A percentile compares a stretch with the other conserved stretches of the same genome.
These are phyloP conservation scores for Apiospora rasikravindrae DNA, from an alignment of 2,329 filamentous ascomycete genomes.

Conservation along the genomic window DNA sequence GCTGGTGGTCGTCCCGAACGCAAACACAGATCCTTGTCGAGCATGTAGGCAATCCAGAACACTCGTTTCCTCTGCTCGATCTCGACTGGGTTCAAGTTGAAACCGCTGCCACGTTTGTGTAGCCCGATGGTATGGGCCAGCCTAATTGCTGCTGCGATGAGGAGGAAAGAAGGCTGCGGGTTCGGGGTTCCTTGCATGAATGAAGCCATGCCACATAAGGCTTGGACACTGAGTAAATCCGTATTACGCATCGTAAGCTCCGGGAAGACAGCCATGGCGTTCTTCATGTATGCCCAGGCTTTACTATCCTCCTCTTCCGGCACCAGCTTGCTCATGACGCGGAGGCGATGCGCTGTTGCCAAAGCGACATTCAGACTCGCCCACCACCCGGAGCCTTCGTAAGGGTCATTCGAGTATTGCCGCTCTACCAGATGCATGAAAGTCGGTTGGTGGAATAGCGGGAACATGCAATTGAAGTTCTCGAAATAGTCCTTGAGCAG, in stretches of 20 bases:
- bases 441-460: constrained; percentile 94
- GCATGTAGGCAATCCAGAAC: constrained; percentile 70
- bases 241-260: constrained; percentile 96
- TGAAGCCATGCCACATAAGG: constrained; percentile 87
- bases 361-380: constrained; percentile 92
- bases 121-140: constrained; percentile 93
- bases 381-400: constrained; percentile 98
- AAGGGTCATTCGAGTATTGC: constrained; percentile 91
- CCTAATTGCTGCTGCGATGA: constrained; percentile 88
- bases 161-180: constrained; percentile 89
- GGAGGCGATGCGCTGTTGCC: constrained; percentile 89
- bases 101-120: constrained; percentile 90
- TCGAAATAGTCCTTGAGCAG: constrained; percentile 94
- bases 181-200: constrained; percentile 98
- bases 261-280: constrained; percentile 90
- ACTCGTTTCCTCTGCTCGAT: constrained; percentile 82
- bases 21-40: constrained; percentile 68
- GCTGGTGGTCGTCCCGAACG: constrained; percentile 64
- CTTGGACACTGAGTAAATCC: constrained; percentile 92
- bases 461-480: constrained; percentile 99
- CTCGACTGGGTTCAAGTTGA: constrained; percentile 91
- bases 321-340: constrained; percentile 94
- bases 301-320: constrained; percentile 91
- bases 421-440: constrained; percentile 97
- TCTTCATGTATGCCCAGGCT: constrained; percentile 95